Evolutionary conservation across 2,329 filamentous ascomycete genomes (phyloP), one percentile per base, ranked within the genome.

Genomic region (Nectriaceae sp.): DNA sequence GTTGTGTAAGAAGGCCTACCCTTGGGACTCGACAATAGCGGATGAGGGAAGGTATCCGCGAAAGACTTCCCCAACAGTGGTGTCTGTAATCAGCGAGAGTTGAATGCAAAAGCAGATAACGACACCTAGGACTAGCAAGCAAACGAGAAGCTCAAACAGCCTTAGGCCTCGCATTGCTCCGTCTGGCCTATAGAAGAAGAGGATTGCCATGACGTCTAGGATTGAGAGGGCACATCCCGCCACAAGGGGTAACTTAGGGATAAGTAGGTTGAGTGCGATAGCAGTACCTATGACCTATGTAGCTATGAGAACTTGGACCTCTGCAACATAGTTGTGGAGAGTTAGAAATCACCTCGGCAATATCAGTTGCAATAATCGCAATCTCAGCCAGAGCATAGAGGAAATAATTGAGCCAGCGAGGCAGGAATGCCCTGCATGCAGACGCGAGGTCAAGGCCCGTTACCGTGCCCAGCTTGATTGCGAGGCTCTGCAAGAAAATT

Each of bases 91-190:
- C 29, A 87, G 64, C 2, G 83, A 83, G 33, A 89, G 72, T 61
- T 89, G 83, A 36, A 88, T 83, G 64, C 83, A 86, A 64, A 89
- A 89, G 68, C 85, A 88, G 24, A 88, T 65, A 2, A 87, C 83
- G 2, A 89, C 85, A 11, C 79, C 84, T n/a, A 88, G 59, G 11
- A 89, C 85, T 3, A 89, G 68, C 2, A 78, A 65, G 47, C 78
- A 75, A 20, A 89, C 83, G 55, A 87, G 83, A 44, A 77, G 68
- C 65, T 89, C 85, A 52, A 89, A 88, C n/a, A 75, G 56, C 16
- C 83, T 75, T 8, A 86, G 68, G 2, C 80, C 79, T 36, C 72
- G 75, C 75, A 88, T 82, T 3, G 76, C 72, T 2, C 80, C 79
- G 35, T 78, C 73, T 0, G 83, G 82, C 2, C 74, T 73, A 64